A percentile compares a stretch with the other conserved stretches of the same genome.
phyloP scores from a whole-genome alignment of 2,329 filamentous ascomycete species.

The Ophiosphaerella narmari region DNA sequence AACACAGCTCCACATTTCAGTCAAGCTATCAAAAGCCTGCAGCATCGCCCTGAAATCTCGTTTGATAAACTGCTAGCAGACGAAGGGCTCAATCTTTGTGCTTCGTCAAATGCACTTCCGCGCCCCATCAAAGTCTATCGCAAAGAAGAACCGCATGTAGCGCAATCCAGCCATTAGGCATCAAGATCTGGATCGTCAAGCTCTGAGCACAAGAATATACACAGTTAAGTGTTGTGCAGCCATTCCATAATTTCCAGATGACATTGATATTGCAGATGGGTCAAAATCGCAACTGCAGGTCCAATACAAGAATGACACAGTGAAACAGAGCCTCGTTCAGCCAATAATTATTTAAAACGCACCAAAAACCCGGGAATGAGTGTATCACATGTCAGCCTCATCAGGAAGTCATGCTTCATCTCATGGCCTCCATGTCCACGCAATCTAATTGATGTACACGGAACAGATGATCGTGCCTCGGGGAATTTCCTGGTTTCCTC shows the following conservation, averaged over 20 bases:
- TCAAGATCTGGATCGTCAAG: neutral
- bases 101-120: slow-evolving; percentile 36
- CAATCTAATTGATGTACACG: slow-evolving; percentile 13
- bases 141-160: slow-evolving; percentile 19
- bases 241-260: neutral
- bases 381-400: slow-evolving; percentile 1
- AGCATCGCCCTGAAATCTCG: slow-evolving; percentile 41
- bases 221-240: neutral
- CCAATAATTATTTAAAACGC: neutral
- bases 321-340: too few species aligned
- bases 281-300: too few species aligned
- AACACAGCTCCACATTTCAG: slow-evolving; percentile 40
- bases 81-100: slow-evolving; percentile 30
- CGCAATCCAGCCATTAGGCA: neutral
- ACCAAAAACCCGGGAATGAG: slow-evolving; percentile 7
- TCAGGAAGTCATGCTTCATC: slow-evolving; percentile 4
- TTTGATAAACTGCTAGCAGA: slow-evolving; percentile 36
- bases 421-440: slow-evolving; percentile 9
- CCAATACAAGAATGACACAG: too few species aligned
- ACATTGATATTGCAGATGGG: too few species aligned
- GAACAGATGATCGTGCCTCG: slow-evolving; percentile 9
- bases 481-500: slow-evolving; percentile 4
- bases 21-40: slow-evolving; percentile 28
- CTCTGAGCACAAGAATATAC: neutral
- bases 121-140: slow-evolving; percentile 42